Evolutionary conservation across 2,329 filamentous ascomycete species (phyloP).

Genomic region (Aspergillus sclerotialis): DNA sequence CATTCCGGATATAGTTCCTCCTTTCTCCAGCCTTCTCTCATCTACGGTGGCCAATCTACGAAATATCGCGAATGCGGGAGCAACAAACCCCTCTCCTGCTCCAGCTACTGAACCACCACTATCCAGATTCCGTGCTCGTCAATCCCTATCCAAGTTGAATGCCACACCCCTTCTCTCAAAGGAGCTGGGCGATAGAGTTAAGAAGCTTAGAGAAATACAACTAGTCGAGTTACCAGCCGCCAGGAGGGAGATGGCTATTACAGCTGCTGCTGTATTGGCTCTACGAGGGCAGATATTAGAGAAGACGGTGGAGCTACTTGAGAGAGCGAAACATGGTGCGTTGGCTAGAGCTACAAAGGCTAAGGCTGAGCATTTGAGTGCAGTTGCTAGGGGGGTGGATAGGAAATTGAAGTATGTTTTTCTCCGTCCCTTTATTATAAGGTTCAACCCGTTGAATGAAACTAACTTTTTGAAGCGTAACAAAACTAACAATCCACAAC

Average conservation of each 20-base stretch:
- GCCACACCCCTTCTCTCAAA: constrained; percentile 15
- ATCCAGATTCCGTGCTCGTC: constrained; percentile 8
- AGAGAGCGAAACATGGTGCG: constrained; percentile 33
- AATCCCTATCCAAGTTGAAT: constrained; percentile 5
- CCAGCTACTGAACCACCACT: constrained; percentile 8
- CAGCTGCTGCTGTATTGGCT: constrained; percentile 27
- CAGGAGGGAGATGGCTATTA: constrained; percentile 27
- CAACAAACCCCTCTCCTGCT: constrained; percentile 1
- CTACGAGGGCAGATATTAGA: constrained; percentile 27
- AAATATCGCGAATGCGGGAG: constrained; percentile 15
- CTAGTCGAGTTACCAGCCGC: constrained; percentile 26
- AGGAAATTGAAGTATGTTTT: constrained; percentile 30
- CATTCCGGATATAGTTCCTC: constrained; percentile 16
- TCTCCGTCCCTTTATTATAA: background rate
- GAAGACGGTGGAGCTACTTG: constrained; percentile 32
- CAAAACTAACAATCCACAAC: constrained; percentile 29
- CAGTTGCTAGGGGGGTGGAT: constrained; percentile 31
- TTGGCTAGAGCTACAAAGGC: constrained; percentile 29
- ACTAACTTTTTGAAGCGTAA: constrained; percentile 20
- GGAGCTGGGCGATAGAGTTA: constrained; percentile 21
- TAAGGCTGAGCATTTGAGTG: constrained; percentile 33
- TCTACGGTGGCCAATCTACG: constrained; percentile 21
- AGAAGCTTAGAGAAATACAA: constrained; percentile 21
- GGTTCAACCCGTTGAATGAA: background rate
- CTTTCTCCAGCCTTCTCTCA: constrained; percentile 20